phyloP scores from a whole-genome alignment of 495 filamentous ascomycete species.

The Hypoxylon lienhwacheense region DNA sequence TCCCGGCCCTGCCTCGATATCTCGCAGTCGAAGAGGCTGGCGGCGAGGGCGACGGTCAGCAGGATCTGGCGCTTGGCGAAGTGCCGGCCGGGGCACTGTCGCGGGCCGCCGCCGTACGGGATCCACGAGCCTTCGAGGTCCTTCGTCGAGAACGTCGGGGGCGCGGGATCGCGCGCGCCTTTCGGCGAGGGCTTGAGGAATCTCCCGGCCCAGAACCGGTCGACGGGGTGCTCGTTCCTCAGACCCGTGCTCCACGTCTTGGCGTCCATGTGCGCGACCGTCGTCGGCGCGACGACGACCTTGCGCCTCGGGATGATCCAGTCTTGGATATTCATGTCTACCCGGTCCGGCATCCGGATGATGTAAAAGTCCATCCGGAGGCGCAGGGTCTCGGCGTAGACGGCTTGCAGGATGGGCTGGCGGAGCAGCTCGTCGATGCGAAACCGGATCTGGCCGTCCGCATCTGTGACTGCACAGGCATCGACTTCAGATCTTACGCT shows the following conservation, averaged over 20 bases:
- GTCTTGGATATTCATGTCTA: conserved; percentile 34
- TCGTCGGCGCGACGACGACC: conserved; percentile 28
- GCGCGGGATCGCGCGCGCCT: background rate
- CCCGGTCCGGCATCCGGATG: conserved; percentile 23
- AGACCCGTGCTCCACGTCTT: conserved; percentile 32
- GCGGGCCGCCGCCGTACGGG: conserved; percentile 40
- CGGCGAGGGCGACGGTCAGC: conserved; percentile 31
- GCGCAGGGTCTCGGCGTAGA: conserved; percentile 41
- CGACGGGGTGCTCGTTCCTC: conserved; percentile 35
- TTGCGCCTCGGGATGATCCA: conserved; percentile 31
- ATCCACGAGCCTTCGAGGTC: conserved; percentile 42
- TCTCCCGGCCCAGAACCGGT: conserved; percentile 36
- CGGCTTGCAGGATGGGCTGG: conserved; percentile 37
- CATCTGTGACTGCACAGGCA: conserved; percentile 12
- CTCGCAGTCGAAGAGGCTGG: conserved; percentile 38
- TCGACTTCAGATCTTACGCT: conserved; percentile 24
- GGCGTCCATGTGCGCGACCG: conserved; percentile 37
- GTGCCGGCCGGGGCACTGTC: conserved; percentile 39
- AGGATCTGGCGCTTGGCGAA: conserved; percentile 42
- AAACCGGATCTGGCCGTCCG: conserved; percentile 28
- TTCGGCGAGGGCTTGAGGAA: conserved; percentile 32
- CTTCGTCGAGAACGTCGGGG: conserved; percentile 36
- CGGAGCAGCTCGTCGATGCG: conserved; percentile 30
- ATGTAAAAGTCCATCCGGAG: conserved; percentile 39
- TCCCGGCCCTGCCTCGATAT: conserved; percentile 24